phyloP scores from a whole-genome alignment of 164 flowering plant genomes.

The Stephania japonica region DNA sequence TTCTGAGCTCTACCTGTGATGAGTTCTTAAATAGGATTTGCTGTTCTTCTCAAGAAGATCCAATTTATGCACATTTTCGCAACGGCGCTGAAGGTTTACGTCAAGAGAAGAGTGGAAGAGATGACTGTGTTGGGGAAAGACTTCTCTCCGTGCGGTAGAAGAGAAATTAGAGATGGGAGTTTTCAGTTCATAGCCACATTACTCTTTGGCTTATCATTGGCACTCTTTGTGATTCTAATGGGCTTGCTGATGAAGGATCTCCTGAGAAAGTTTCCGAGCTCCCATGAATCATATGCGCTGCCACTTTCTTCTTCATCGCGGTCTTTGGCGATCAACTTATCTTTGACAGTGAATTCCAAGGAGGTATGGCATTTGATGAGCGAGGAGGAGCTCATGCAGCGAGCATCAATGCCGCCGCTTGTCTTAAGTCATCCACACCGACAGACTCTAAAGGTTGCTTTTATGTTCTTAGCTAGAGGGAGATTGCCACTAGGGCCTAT shows the following conservation, averaged over 20 bases:
- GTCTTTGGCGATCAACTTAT: background rate
- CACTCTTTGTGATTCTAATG: slow-evolving; percentile 1
- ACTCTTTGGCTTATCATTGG: background rate
- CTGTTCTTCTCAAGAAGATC: background rate
- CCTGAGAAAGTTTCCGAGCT: background rate
- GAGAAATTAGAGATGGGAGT: background rate
- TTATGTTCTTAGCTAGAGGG: slow-evolving; percentile 5
- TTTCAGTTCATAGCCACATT: background rate
- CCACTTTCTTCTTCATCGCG: background rate
- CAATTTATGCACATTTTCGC: background rate
- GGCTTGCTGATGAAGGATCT: background rate
- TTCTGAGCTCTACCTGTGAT: background rate
- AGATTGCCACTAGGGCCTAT: slow-evolving; percentile 1
- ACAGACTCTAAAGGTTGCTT: slow-evolving; percentile 2
- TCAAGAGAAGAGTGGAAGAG: background rate
- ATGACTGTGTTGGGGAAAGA: background rate
- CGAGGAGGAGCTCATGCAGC: slow-evolving; percentile 12
- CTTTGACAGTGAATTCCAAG: background rate
- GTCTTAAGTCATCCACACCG: background rate
- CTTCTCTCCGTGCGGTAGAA: background rate
- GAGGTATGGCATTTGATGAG: slow-evolving; percentile 8
- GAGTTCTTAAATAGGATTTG: background rate
- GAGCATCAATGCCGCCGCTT: slow-evolving; percentile 14
- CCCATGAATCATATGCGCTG: background rate
- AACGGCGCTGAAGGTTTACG: background rate